Conservation (phyloP, 352 stramenopile species). For the Globisporangium recalcitrans region DNA sequence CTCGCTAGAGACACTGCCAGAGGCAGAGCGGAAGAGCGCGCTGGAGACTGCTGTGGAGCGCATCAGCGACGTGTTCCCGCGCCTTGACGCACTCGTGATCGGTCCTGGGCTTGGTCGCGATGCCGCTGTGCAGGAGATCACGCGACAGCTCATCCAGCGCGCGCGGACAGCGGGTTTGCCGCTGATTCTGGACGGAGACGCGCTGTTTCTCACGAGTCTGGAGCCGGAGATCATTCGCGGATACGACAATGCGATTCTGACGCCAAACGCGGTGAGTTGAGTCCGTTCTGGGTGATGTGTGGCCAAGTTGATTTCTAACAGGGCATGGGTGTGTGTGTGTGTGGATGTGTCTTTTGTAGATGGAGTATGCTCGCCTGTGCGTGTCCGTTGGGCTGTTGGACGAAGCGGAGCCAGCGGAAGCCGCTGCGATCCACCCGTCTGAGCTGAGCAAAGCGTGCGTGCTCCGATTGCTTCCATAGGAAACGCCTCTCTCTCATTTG, state of each 20-base stretch:
- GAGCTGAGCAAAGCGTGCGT: slow-evolving; percentile 50
- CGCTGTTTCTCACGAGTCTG: slow-evolving; percentile 86
- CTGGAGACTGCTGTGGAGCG: slow-evolving; percentile 34
- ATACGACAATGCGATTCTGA: slow-evolving; percentile 86
- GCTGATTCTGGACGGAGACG: slow-evolving; percentile 95
- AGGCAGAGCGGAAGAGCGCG: slow-evolving; percentile 11
- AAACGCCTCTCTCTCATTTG: neutral
- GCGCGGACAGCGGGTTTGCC: slow-evolving; percentile 71
- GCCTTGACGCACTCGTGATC: slow-evolving; percentile 82
- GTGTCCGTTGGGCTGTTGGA: slow-evolving; percentile 37
- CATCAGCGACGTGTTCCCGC: slow-evolving; percentile 54
- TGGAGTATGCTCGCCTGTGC: slow-evolving; percentile 83
- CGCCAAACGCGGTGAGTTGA: slow-evolving; percentile 84
- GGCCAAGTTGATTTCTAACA: neutral
- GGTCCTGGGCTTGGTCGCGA: slow-evolving; percentile 93
- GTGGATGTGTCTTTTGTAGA: slow-evolving; percentile 23
- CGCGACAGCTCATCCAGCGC: slow-evolving; percentile 55
- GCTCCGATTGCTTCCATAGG: neutral
- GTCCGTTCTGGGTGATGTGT: neutral
- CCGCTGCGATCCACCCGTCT: slow-evolving; percentile 40
- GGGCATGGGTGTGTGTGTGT: neutral
- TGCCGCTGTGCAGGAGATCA: slow-evolving; percentile 76
- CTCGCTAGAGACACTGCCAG: slow-evolving; percentile 13
- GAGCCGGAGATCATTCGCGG: slow-evolving; percentile 56
- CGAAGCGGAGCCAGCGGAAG: slow-evolving; percentile 38